Evolutionary conservation across 352 stramenopile genomes (phyloP), one percentile per base, ranked within the genome.

Genomic region (Elongisporangium prolatum): DNA sequence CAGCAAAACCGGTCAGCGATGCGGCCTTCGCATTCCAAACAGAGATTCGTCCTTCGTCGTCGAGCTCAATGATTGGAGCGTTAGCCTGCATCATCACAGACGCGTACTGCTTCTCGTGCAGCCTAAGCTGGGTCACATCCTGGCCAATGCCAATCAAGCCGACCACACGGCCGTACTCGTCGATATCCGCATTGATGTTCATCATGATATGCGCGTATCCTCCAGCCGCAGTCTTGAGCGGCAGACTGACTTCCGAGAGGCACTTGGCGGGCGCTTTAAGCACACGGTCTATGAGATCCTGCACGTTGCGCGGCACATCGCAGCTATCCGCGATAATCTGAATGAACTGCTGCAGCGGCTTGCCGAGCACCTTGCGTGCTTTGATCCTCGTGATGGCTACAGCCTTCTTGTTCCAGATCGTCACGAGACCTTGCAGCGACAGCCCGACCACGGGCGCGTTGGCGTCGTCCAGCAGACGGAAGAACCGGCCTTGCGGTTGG

Each of bases 41-140:
- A 16, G 67, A 80, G 54, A 93, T 79, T 9, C 63, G 38, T 9
- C 76, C 85, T n/a, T 88, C 61, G 50, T 68, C 63, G 59, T 95
- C 81, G 17, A 93, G 66, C 57, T 89, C 84, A 48, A 95, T 77
- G 28, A 93, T 91, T 1, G 83, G 80, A 18, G 77, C 75, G 58
- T 89, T 93, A 2, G 82, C 82, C 44, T 86, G 84, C 63, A 89
- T 83, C 55, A 88, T 75, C 10, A 91, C 74, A 25, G 67, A 59
- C 49, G 71, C 69, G 66, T 88, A 86, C 59, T 90, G 70, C 11
- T 67, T 73, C 18, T 73, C 76, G 28, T 71, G 68, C 21, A 79
- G 28, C 10, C 68, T 61, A 63, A 66, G 78, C 24, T 73, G 51
- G 13, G 78, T 86, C 20, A 86, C 69, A 53, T 86, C 74, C 58